Evolutionary conservation across 805 yeast species (phyloP).

Genomic region (Barnettozyma vustinii): DNA sequence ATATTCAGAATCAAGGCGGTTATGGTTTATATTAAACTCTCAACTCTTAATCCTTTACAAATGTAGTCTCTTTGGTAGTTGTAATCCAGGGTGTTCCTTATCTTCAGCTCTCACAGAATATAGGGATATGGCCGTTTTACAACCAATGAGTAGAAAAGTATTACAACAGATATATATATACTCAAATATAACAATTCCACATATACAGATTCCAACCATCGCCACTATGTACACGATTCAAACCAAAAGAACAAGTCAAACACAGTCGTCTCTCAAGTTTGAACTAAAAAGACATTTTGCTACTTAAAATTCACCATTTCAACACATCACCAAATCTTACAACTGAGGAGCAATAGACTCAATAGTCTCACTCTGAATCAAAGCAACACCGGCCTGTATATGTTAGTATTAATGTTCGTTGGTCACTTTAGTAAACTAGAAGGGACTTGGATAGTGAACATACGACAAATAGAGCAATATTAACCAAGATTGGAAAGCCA

Average conservation of each 20-base stretch:
- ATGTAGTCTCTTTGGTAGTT: no score
- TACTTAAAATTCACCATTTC: not conserved
- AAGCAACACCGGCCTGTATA: slow-evolving; percentile 57
- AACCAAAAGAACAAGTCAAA: not conserved
- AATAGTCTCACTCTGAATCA: slow-evolving; percentile 75
- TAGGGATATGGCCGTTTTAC: no score
- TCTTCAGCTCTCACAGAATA: no score
- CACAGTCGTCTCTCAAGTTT: not conserved
- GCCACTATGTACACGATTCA: not conserved
- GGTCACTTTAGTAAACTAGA: not conserved
- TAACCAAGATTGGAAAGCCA: slow-evolving; percentile 56
- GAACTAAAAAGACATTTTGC: not conserved
- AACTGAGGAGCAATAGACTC: slow-evolving; percentile 76
- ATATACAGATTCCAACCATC: not conserved
- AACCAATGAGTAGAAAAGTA: no score
- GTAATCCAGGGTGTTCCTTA: no score
- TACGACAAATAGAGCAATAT: slow-evolving; percentile 55
- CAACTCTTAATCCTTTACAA: no score
- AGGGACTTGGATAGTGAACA: slow-evolving; percentile 3
- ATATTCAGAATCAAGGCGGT: not conserved
- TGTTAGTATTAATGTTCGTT: not conserved
- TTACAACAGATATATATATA: not conserved
- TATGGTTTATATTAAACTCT: not conserved
- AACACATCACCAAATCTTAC: not conserved
- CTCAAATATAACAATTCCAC: not conserved